Base-by-base conservation (phyloP, 2,329 filamentous ascomycete genomes). In the Pseudogymnoascus sp. region DNA sequence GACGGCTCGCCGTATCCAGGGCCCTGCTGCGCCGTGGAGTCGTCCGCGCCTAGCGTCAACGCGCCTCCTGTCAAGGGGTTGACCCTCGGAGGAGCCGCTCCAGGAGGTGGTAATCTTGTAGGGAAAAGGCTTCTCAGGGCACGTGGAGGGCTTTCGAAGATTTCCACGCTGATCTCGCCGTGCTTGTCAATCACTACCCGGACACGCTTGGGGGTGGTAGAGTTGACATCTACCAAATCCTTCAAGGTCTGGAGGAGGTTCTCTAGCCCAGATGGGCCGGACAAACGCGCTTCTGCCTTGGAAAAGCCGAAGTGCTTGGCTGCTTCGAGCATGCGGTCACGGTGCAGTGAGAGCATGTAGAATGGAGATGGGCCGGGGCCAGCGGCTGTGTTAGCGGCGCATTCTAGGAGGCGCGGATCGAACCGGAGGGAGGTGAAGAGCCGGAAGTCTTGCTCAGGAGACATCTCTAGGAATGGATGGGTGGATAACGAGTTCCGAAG, bases 301-400 rank as follows among this genome's bases (percentile, higher is more conserved):
- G 73, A 67, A 84, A 83, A 87, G 5, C 73, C 69, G 76, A 83
- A 88, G 66, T 86, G 71, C 4, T 68, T 72, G 4, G 84, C 84
- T 11, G 84, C 84, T 62, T 77, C 81, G n/a, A 91, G 78, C 71
- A 96, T 82, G 60, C 92, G 87, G 71, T 92, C 88, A 50, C 85
- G 83, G 72, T 96, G 92, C 67, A 87, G 86, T 62, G 85, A 79
- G 13, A 94, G 81, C 80, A 95, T 90, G 73, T 95, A 95, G 67
- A 90, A 86, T 0, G 86, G 82, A 7, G 84, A 89, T 5, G 76
- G 61, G 11, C 39, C 63, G 37, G 17, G 63, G 65, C 57, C 68
- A 68, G 68, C 63, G 47, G 66, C 68, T 11, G 65, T 69, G 61
- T 68, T 70, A 21, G 65, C 64, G 37, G 67, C 59, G 6, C 67